These are phyloP conservation scores for Trichoderma aggressivum DNA, from an alignment of 2,329 filamentous ascomycete species.

Conservation along the genomic window DNA sequence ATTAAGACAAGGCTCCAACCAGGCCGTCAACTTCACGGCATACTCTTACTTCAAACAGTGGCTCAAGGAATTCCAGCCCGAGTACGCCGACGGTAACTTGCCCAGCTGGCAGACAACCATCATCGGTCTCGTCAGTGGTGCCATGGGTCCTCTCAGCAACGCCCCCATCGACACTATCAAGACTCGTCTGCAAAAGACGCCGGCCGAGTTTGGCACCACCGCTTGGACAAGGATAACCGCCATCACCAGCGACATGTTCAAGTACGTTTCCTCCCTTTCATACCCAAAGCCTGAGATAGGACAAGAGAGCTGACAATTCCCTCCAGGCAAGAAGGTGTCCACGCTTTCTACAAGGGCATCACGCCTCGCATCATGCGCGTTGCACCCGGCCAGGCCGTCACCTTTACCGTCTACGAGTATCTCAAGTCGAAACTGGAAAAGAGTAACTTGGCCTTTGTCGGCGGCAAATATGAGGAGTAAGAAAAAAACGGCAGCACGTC, in stretches of 20 bases:
- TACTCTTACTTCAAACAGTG: slow-evolving; percentile 89
- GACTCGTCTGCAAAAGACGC: slow-evolving; percentile 88
- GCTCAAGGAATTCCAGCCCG: slow-evolving; percentile 69
- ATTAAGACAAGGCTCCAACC: slow-evolving; percentile 90
- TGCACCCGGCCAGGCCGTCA: slow-evolving; percentile 84
- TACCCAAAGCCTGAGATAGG: background rate
- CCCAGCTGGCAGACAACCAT: slow-evolving; percentile 87
- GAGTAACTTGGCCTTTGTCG: slow-evolving; percentile 57
- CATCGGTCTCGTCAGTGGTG: slow-evolving; percentile 86
- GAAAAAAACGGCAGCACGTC: background rate
- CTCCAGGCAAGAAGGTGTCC: slow-evolving; percentile 78
- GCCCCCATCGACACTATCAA: slow-evolving; percentile 99
- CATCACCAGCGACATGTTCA: slow-evolving; percentile 84
- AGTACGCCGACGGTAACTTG: slow-evolving; percentile 61
- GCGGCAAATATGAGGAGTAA: slow-evolving; percentile 66
- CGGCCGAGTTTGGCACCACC: slow-evolving; percentile 74
- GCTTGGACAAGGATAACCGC: slow-evolving; percentile 73
- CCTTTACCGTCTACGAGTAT: slow-evolving; percentile 74
- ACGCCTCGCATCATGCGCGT: slow-evolving; percentile 97
- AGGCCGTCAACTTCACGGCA: slow-evolving; percentile 98
- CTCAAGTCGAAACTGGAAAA: slow-evolving; percentile 70
- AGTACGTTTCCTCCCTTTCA: slow-evolving; percentile 43
- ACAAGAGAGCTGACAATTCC: background rate
- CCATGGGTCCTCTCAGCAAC: slow-evolving; percentile 94
- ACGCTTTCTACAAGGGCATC: slow-evolving; percentile 98